Evolutionary conservation across 1,139 yeast genomes (phyloP).

Genomic region (Spathaspora sp.): DNA sequence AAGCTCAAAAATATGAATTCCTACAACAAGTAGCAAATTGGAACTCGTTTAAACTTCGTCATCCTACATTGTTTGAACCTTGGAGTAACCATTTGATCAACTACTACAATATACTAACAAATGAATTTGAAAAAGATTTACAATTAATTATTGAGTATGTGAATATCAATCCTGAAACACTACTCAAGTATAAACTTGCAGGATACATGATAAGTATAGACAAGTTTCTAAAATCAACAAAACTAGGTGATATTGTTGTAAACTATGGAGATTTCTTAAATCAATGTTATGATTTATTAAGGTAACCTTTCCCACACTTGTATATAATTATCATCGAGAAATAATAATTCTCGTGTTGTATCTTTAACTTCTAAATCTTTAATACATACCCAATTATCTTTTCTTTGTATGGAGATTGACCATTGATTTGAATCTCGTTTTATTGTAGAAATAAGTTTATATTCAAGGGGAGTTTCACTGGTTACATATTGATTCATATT

Average conservation of each 20-base stretch:
- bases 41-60: slow-evolving; percentile 26
- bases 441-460: slow-evolving; percentile 9
- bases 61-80: slow-evolving; percentile 23
- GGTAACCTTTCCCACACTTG: slow-evolving; percentile 58
- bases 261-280: slow-evolving; percentile 9
- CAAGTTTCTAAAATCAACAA: slow-evolving; percentile 18
- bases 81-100: slow-evolving; percentile 6
- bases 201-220: slow-evolving; percentile 23
- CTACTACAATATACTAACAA: slow-evolving; percentile 17
- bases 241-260: slow-evolving; percentile 16
- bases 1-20: slow-evolving; percentile 9
- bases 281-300: slow-evolving; percentile 13
- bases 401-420: slow-evolving; percentile 25
- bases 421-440: slow-evolving; percentile 21
- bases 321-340: slow-evolving; percentile 61
- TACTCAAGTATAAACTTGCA: slow-evolving; percentile 18
- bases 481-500: slow-evolving; percentile 21
- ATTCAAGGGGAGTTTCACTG: slow-evolving; percentile 16
- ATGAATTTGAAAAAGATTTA: slow-evolving; percentile 15
- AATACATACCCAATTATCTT: slow-evolving; percentile 56
- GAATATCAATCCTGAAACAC: not conserved
- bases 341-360: slow-evolving; percentile 58
- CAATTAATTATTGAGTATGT: slow-evolving; percentile 12
- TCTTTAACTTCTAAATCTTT: slow-evolving; percentile 48
- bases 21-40: slow-evolving; percentile 23